Conservation (phyloP, 2,329 filamentous ascomycete genomes). For the Macrophomina phaseolina region DNA sequence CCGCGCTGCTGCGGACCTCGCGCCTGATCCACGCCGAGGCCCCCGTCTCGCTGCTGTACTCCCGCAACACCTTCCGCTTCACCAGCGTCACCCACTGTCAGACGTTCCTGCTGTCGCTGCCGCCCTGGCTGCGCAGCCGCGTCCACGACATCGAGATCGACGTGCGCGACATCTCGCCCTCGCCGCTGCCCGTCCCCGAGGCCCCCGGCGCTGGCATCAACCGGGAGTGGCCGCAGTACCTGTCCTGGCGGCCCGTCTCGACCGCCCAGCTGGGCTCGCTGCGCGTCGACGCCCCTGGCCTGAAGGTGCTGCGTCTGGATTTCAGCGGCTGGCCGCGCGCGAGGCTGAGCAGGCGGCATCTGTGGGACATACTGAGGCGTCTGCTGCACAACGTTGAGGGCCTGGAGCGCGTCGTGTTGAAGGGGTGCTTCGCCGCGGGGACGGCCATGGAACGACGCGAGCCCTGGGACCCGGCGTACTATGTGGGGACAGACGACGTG, state of each 20-base stretch:
- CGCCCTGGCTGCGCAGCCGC: constrained; percentile 31
- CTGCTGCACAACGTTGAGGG: constrained; percentile 38
- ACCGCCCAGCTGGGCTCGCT: constrained; percentile 34
- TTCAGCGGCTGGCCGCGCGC: constrained; percentile 43
- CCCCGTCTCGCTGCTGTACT: constrained; percentile 39
- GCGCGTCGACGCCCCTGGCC: constrained; percentile 36
- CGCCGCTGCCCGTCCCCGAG: constrained; percentile 9
- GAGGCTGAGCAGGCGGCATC: constrained; percentile 36
- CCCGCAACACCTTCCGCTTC: constrained; percentile 46
- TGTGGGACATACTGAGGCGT: constrained; percentile 41
- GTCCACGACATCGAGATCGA: constrained; percentile 47
- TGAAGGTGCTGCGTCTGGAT: constrained; percentile 43
- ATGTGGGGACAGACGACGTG: constrained; percentile 44
- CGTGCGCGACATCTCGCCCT: constrained; percentile 36
- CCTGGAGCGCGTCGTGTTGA: constrained; percentile 41
- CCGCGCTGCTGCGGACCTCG: constrained; percentile 45
- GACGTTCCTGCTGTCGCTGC: constrained; percentile 38
- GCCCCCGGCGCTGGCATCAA: constrained; percentile 30
- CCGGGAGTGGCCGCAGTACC: constrained; percentile 46
- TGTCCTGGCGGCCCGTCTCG: constrained; percentile 34
- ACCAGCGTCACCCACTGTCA: constrained; percentile 39
- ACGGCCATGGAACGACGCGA: constrained; percentile 38
- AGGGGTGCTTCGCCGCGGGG: constrained; percentile 40
- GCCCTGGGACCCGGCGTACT: constrained; percentile 46
- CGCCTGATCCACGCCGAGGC: constrained; percentile 42